phyloP scores from a whole-genome alignment of 306 rosid species.

The Lathyrus sativus region DNA sequence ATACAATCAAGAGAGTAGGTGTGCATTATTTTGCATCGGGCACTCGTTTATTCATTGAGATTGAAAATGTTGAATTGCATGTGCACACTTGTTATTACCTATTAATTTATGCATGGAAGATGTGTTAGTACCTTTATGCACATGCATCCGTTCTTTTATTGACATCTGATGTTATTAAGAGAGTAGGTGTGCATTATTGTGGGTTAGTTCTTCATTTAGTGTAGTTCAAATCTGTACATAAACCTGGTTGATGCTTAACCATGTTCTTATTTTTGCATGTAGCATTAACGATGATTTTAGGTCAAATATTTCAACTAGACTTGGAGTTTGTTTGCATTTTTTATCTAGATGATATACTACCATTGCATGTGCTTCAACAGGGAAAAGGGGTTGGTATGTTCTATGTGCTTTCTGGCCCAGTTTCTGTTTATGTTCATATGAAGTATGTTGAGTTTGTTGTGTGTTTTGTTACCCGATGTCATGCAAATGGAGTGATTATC shows the following conservation, averaged over 20 bases:
- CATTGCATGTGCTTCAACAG: slow-evolving; percentile 25
- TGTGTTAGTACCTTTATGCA: slow-evolving; percentile 22
- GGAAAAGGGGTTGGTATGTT: slow-evolving; percentile 25
- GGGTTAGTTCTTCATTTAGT: slow-evolving; percentile 18
- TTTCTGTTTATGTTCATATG: not conserved
- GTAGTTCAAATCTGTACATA: not conserved
- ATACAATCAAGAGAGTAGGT: slow-evolving; percentile 16
- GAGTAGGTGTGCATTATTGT: slow-evolving; percentile 27
- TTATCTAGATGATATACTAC: not conserved
- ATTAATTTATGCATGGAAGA: slow-evolving; percentile 18
- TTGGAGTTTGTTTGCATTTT: slow-evolving; percentile 22
- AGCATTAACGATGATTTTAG: slow-evolving; percentile 23
- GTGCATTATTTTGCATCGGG: slow-evolving; percentile 13
- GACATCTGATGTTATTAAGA: slow-evolving; percentile 6
- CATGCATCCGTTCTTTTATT: slow-evolving; percentile 26
- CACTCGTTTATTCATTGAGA: slow-evolving; percentile 18
- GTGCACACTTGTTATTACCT: slow-evolving; percentile 17
- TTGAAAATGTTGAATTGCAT: slow-evolving; percentile 12
- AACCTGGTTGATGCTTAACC: slow-evolving; percentile 16
- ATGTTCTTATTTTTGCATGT: not conserved
- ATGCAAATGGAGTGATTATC: slow-evolving; percentile 20
- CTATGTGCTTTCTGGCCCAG: slow-evolving; percentile 6
- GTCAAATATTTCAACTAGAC: not conserved
- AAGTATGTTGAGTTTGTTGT: slow-evolving; percentile 12
- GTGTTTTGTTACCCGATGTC: slow-evolving; percentile 6